Evolutionary conservation across 805 yeast genomes (phyloP).

Genomic region (Wickerhamiella parazyma): DNA sequence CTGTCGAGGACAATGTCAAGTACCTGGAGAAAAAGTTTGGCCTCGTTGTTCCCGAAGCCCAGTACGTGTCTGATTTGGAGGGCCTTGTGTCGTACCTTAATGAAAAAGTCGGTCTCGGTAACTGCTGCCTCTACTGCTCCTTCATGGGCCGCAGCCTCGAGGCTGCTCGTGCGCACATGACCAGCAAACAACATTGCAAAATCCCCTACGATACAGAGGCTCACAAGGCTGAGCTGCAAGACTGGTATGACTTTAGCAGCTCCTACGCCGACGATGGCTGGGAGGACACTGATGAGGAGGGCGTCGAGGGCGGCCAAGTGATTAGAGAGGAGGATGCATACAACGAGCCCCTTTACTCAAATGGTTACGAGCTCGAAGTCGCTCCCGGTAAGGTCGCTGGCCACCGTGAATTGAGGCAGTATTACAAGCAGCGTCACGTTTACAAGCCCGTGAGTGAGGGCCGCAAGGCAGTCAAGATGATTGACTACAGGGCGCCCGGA

Average conservation of each 20-base stretch:
- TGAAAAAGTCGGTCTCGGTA: conserved; percentile 70
- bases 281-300: conserved; percentile 28
- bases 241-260: conserved; percentile 72
- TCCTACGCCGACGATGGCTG: conserved; percentile 34
- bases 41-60: conserved; percentile 71
- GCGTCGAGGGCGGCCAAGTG: conserved; percentile 15
- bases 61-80: conserved; percentile 48
- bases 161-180: conserved; percentile 81
- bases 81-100: conserved; percentile 69
- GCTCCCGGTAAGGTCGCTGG: conserved; percentile 74
- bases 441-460: conserved; percentile 46
- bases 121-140: conserved; percentile 67
- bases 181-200: conserved; percentile 71
- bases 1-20: conserved; percentile 44
- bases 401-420: conserved; percentile 62
- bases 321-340: conserved; percentile 18
- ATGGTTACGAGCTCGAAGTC: conserved; percentile 54
- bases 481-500: conserved; percentile 46
- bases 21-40: conserved; percentile 80
- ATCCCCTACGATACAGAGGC: conserved; percentile 76
- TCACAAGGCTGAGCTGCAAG: conserved; percentile 61
- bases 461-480: conserved; percentile 45
- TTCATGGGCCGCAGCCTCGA: conserved; percentile 77
- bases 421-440: conserved; percentile 51
- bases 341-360: conserved; percentile 34